Evolutionary conservation across 345 rosid species (phyloP).

Genomic region (Hibiscus trionum): DNA sequence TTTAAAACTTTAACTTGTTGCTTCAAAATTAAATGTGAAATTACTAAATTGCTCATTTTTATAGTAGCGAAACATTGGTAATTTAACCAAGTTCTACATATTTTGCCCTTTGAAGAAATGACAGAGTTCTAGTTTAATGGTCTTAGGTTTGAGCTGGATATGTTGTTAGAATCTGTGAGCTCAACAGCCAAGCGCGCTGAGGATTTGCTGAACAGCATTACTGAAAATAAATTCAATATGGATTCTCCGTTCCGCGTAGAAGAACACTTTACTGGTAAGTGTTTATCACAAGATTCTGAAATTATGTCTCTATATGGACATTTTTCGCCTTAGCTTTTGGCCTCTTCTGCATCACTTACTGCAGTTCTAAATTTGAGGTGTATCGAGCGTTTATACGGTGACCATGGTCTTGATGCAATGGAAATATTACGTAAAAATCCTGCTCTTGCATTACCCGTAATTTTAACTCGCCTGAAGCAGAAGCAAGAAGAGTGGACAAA

Average conservation of each 20-base stretch:
- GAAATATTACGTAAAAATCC: not conserved
- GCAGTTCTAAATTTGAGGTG: not conserved
- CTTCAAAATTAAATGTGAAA: not conserved
- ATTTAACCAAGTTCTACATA: not conserved
- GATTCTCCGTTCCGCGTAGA: not conserved
- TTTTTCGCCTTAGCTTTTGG: not conserved
- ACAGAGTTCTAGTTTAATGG: not conserved
- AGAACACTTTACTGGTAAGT: not conserved
- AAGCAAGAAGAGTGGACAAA: not conserved
- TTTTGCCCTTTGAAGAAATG: not conserved
- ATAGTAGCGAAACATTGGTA: not conserved
- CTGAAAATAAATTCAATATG: not conserved
- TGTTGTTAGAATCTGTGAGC: not conserved
- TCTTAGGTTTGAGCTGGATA: not conserved
- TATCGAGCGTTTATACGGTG: not conserved
- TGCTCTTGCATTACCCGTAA: not conserved
- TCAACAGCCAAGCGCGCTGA: not conserved
- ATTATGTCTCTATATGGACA: not conserved
- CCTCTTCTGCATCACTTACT: not conserved
- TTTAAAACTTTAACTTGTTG: not conserved
- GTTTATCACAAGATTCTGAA: not conserved
- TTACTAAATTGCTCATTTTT: not conserved
- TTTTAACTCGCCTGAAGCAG: not conserved
- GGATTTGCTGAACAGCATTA: not conserved
- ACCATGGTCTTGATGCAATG: not conserved